These are phyloP conservation scores for Termitomyces sp. DNA, from an alignment of 768 basidiomycete species.

Conservation along the genomic window DNA sequence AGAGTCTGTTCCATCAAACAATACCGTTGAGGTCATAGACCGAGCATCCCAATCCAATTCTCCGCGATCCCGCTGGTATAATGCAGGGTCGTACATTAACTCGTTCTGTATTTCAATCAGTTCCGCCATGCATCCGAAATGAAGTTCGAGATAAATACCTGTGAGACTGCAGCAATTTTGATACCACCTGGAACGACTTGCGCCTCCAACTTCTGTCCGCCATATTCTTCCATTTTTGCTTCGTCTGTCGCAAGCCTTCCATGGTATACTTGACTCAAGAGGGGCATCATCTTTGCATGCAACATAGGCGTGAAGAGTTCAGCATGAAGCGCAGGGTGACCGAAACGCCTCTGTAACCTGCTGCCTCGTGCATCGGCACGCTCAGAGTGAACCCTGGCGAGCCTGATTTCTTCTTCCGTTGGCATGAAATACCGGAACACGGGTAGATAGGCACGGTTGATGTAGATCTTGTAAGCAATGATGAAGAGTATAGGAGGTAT, in stretches of 20 bases:
- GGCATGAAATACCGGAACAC: slow-evolving; percentile 85
- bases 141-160: slow-evolving; percentile 34
- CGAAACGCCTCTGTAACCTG: slow-evolving; percentile 86
- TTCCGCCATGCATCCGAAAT: background rate
- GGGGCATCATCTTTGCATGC: slow-evolving; percentile 79
- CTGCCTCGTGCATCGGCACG: slow-evolving; percentile 67
- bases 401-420: slow-evolving; percentile 66
- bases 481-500: slow-evolving; percentile 84
- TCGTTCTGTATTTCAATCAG: slow-evolving; percentile 39
- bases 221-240: slow-evolving; percentile 71
- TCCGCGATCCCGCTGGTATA: slow-evolving; percentile 77
- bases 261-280: slow-evolving; percentile 69
- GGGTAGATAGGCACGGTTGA: slow-evolving; percentile 60
- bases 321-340: slow-evolving; percentile 85
- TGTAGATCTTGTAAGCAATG: slow-evolving; percentile 78
- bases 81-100: slow-evolving; percentile 74
- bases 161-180: slow-evolving; percentile 76
- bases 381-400: slow-evolving; percentile 73
- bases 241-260: slow-evolving; percentile 64
- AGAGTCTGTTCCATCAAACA: slow-evolving; percentile 44
- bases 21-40: slow-evolving; percentile 58
- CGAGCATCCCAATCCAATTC: slow-evolving; percentile 87
- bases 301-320: slow-evolving; percentile 89
- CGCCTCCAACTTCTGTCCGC: slow-evolving; percentile 71
- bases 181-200: slow-evolving; percentile 73